A percentile compares a stretch with the other conserved stretches of the same genome.
phyloP scores from a whole-genome alignment of 768 basidiomycete genomes.

The Holtermannia corniformis region DNA sequence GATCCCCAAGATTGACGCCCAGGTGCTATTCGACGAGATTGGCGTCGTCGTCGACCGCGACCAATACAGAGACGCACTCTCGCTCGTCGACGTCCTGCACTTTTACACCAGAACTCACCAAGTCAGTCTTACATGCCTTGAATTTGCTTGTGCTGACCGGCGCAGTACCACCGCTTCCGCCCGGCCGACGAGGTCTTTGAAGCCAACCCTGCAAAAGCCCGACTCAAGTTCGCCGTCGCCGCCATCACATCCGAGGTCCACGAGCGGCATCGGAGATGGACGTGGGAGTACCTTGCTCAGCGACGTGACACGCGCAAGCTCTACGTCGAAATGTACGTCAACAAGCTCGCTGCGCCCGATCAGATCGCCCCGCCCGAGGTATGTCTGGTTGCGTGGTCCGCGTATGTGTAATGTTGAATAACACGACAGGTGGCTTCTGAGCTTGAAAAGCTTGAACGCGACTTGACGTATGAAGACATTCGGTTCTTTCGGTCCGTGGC shows the following conservation, averaged over 20 bases:
- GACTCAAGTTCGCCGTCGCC: slow-evolving; percentile 65
- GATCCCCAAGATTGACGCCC: slow-evolving; percentile 76
- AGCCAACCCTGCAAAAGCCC: slow-evolving; percentile 55
- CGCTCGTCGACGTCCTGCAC: slow-evolving; percentile 91
- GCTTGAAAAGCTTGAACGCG: slow-evolving; percentile 63
- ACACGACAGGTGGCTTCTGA: slow-evolving; percentile 26
- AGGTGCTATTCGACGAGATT: slow-evolving; percentile 84
- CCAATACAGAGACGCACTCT: slow-evolving; percentile 89
- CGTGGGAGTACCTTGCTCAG: slow-evolving; percentile 81
- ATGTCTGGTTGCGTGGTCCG: slow-evolving; percentile 2
- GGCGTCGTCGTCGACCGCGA: slow-evolving; percentile 82
- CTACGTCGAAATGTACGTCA: slow-evolving; percentile 71
- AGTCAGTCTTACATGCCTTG: slow-evolving; percentile 37
- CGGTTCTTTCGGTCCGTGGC: slow-evolving; percentile 95
- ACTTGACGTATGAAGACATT: slow-evolving; percentile 85
- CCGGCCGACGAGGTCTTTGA: slow-evolving; percentile 56
- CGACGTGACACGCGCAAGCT: slow-evolving; percentile 74
- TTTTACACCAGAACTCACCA: slow-evolving; percentile 62
- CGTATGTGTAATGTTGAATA: not conserved
- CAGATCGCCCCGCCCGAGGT: slow-evolving; percentile 53
- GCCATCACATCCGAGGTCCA: slow-evolving; percentile 76
- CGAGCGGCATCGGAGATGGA: slow-evolving; percentile 75
- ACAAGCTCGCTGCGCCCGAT: slow-evolving; percentile 46
- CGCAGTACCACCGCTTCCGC: slow-evolving; percentile 74
- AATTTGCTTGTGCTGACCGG: slow-evolving; percentile 5